phyloP scores from a whole-genome alignment of 768 basidiomycete species.

The Phylloporus sp. region DNA sequence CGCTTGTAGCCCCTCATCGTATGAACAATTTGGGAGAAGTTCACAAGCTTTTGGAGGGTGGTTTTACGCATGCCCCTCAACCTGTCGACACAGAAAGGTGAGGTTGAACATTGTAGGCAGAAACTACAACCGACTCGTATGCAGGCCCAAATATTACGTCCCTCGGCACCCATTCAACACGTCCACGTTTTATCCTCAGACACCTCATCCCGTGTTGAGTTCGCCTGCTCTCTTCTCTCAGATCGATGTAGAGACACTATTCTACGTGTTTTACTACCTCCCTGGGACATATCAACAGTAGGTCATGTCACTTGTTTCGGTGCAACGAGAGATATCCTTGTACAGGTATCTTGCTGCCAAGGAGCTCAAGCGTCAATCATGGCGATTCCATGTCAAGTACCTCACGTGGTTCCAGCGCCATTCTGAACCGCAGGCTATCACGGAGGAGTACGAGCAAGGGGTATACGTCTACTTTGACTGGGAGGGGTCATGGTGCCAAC shows the following conservation, averaged over 20 bases:
- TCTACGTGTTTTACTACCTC: slow-evolving; percentile 98
- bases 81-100: slow-evolving; percentile 96
- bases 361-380: slow-evolving; percentile 95
- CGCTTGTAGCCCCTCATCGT: slow-evolving; percentile 59
- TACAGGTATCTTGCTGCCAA: slow-evolving; percentile 89
- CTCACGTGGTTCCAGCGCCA: slow-evolving; percentile 99
- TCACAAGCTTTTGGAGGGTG: slow-evolving; percentile 90
- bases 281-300: slow-evolving; percentile 98
- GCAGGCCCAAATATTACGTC: slow-evolving; percentile 93
- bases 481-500: slow-evolving; percentile 98
- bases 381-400: slow-evolving; percentile 99
- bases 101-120: slow-evolving; percentile 33
- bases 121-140: slow-evolving; percentile 8
- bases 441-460: slow-evolving; percentile 98
- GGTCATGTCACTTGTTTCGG: not conserved
- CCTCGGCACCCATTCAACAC: slow-evolving; percentile 90
- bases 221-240: slow-evolving; percentile 84
- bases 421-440: slow-evolving; percentile 96
- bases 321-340: not conserved
- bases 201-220: slow-evolving; percentile 74
- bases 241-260: slow-evolving; percentile 94
- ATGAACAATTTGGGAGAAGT: slow-evolving; percentile 87
- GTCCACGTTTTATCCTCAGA: slow-evolving; percentile 92
- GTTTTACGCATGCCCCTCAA: slow-evolving; percentile 83
- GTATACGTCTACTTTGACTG: slow-evolving; percentile 99